These are phyloP conservation scores for Fusarium sp. DNA, from an alignment of 2,329 filamentous ascomycete genomes.

Conservation along the genomic window DNA sequence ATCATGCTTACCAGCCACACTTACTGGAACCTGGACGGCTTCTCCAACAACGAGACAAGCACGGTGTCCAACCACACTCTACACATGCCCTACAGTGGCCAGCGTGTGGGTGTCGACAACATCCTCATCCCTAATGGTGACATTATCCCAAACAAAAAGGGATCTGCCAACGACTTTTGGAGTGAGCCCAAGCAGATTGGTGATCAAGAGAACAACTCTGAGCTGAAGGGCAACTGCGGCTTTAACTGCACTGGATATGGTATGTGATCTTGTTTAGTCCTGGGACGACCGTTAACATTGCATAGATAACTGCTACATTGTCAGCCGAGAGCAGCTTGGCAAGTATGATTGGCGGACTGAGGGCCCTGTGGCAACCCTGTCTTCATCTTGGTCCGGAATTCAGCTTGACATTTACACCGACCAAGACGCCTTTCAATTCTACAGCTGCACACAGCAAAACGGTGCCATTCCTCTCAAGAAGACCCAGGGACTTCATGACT, in stretches of 20 bases:
- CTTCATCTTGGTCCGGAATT: slow-evolving; percentile 83
- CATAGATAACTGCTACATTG: slow-evolving; percentile 74
- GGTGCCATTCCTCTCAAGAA: slow-evolving; percentile 76
- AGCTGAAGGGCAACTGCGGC: slow-evolving; percentile 80
- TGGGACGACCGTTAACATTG: not conserved
- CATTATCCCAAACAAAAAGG: slow-evolving; percentile 75
- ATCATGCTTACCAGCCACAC: slow-evolving; percentile 82
- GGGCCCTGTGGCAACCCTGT: slow-evolving; percentile 73
- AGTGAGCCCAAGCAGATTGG: slow-evolving; percentile 83
- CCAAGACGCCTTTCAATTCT: slow-evolving; percentile 90
- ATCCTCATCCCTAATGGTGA: slow-evolving; percentile 82
- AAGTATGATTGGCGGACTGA: slow-evolving; percentile 72
- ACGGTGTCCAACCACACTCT: slow-evolving; percentile 78
- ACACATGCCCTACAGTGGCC: slow-evolving; percentile 77
- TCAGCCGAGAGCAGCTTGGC: slow-evolving; percentile 70
- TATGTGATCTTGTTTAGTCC: slow-evolving; percentile 48
- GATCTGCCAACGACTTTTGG: slow-evolving; percentile 86
- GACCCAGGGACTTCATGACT: slow-evolving; percentile 73
- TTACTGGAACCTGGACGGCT: slow-evolving; percentile 89
- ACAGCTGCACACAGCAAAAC: slow-evolving; percentile 83
- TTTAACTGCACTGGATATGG: slow-evolving; percentile 87
- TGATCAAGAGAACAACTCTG: slow-evolving; percentile 71
- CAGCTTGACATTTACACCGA: slow-evolving; percentile 84
- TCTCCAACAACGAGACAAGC: slow-evolving; percentile 76
- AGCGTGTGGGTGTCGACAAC: slow-evolving; percentile 75